Conservation (phyloP, 805 yeast genomes). For the Metschnikowia peoriensis region DNA sequence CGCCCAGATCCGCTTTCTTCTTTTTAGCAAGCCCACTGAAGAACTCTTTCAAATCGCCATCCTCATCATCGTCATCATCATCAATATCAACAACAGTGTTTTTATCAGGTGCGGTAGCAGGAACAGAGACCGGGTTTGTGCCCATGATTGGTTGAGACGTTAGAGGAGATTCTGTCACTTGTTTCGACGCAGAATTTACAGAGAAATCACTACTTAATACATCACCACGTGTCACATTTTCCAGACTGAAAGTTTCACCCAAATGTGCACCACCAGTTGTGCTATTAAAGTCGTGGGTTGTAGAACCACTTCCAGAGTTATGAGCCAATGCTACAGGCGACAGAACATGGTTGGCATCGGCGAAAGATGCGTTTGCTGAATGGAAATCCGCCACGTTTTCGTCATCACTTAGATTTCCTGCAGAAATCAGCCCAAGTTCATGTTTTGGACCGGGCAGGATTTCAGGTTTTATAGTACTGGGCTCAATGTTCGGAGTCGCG, state of each 20-base stretch:
- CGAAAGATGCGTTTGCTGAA: constrained; percentile 11
- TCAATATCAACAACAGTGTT: no score
- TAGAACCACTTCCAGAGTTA: no score
- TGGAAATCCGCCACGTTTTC: not conserved
- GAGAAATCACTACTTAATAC: not conserved
- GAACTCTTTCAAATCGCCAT: constrained; percentile 16
- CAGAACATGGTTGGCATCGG: not conserved
- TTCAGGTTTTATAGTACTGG: not conserved
- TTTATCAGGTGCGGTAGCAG: not conserved
- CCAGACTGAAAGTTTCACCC: no score
- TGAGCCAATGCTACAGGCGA: not conserved
- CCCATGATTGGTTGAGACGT: no score
- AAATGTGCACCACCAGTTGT: not conserved
- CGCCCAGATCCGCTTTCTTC: not conserved
- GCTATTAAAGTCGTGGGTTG: not conserved
- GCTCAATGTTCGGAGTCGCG: not conserved
- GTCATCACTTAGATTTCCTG: not conserved
- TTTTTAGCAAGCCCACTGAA: constrained; percentile 15
- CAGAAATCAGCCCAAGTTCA: not conserved
- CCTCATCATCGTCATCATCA: not conserved
- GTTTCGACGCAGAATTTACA: not conserved
- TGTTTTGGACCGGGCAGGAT: not conserved
- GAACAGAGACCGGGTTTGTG: not conserved
- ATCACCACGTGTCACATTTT: no score
- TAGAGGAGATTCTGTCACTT: not conserved